A percentile compares a stretch with the other conserved stretches of the same genome.
These are phyloP conservation scores for Diaporthe vaccinii DNA, from an alignment of 2,329 filamentous ascomycete species.

Conservation along the genomic window DNA sequence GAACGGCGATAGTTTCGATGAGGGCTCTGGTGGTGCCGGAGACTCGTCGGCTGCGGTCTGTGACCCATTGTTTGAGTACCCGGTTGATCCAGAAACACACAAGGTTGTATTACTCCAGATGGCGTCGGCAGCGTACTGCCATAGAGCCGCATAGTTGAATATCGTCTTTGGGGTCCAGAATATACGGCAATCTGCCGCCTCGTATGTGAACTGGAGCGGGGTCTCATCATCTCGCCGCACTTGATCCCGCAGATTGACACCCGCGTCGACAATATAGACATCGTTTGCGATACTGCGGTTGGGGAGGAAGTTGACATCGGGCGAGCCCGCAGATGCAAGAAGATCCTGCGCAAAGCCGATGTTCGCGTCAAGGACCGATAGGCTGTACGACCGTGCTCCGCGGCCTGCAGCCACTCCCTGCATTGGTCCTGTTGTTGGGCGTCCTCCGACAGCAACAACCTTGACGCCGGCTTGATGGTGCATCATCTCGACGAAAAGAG, in stretches of 20 bases:
- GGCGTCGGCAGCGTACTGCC: slow-evolving; percentile 51
- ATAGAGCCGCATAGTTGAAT: slow-evolving; percentile 63
- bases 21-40: background rate
- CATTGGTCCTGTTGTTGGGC: slow-evolving; percentile 66
- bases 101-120: slow-evolving; percentile 20
- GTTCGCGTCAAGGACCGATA: slow-evolving; percentile 42
- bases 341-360: slow-evolving; percentile 18
- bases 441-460: slow-evolving; percentile 73
- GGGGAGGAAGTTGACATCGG: background rate
- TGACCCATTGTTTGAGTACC: background rate
- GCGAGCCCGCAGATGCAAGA: slow-evolving; percentile 26
- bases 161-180: slow-evolving; percentile 70
- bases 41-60: background rate
- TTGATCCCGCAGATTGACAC: slow-evolving; percentile 47
- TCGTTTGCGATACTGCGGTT: slow-evolving; percentile 29
- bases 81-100: slow-evolving; percentile 1
- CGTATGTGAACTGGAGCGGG: slow-evolving; percentile 72
- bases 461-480: slow-evolving; percentile 60
- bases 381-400: slow-evolving; percentile 56
- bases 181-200: slow-evolving; percentile 72
- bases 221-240: slow-evolving; percentile 43
- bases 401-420: slow-evolving; percentile 77
- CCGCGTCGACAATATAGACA: slow-evolving; percentile 40
- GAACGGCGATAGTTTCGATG: background rate
- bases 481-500: slow-evolving; percentile 50